phyloP scores from a whole-genome alignment of 2,329 filamentous ascomycete genomes.

The Penicillium sp. region DNA sequence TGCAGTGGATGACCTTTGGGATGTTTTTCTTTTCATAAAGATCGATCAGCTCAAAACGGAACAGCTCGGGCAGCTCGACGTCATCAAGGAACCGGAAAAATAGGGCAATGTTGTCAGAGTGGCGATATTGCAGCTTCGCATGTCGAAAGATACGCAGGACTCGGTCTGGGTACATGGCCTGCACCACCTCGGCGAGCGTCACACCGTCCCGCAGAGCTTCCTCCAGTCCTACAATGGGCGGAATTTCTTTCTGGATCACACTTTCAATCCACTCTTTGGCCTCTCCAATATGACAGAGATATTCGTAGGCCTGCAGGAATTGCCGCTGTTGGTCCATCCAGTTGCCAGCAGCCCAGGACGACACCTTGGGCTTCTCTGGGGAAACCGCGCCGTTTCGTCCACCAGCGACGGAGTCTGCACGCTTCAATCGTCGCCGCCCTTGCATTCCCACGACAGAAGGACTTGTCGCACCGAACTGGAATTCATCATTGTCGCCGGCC shows the following conservation, averaged over 20 bases:
- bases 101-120: constrained; percentile 96
- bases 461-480: constrained; percentile 72
- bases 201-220: constrained; percentile 91
- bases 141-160: constrained; percentile 82
- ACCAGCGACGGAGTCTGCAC: constrained; percentile 57
- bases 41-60: constrained; percentile 95
- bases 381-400: constrained; percentile 50
- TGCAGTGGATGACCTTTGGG: constrained; percentile 98
- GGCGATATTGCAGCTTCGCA: constrained; percentile 83
- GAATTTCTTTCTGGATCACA: constrained; percentile 79
- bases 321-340: constrained; percentile 99
- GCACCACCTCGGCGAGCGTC: constrained; percentile 90
- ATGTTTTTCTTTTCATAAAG: constrained; percentile 99
- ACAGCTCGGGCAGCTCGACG: constrained; percentile 89
- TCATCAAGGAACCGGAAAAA: constrained; percentile 95
- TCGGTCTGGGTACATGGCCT: constrained; percentile 77
- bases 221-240: constrained; percentile 90
- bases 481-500: constrained; percentile 73
- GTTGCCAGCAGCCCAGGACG: constrained; percentile 78
- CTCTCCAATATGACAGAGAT: constrained; percentile 97
- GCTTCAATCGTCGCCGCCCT: constrained; percentile 79
- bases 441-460: constrained; percentile 88
- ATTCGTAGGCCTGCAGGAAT: constrained; percentile 95
- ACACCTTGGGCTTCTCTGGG: constrained; percentile 55
- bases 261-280: constrained; percentile 99